These are phyloP conservation scores for Fraxinus albicans DNA, from an alignment of 305 asterid species.

Conservation along the genomic window DNA sequence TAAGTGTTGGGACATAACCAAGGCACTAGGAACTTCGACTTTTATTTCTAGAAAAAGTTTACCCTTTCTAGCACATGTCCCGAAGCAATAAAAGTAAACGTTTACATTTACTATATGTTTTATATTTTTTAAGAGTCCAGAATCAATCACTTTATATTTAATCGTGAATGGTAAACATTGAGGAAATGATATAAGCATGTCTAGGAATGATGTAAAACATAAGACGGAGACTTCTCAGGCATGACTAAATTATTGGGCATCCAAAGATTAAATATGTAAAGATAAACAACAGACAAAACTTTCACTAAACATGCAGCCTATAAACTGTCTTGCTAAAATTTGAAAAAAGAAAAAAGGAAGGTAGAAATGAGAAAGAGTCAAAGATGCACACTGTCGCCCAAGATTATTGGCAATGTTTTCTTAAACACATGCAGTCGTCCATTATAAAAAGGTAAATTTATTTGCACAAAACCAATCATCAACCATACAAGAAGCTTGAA, in stretches of 20 bases:
- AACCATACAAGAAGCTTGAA: neutral
- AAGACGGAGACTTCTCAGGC: neutral
- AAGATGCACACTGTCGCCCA: neutral
- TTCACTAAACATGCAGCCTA: neutral
- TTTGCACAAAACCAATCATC: neutral
- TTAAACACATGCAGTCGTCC: neutral
- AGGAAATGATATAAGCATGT: neutral
- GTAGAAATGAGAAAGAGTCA: neutral
- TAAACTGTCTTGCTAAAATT: neutral
- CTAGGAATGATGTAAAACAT: neutral
- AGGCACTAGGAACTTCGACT: neutral
- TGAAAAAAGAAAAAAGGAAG: neutral
- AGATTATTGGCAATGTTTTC: neutral
- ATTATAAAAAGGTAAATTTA: neutral
- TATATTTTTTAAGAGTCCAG: constrained; percentile 4
- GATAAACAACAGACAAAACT: neutral
- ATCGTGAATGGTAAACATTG: neutral
- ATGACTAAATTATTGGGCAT: neutral
- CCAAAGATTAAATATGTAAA: neutral
- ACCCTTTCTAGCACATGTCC: neutral
- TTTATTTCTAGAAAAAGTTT: neutral
- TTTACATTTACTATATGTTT: neutral
- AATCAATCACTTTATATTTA: neutral
- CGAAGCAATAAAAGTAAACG: too few relatives aligned
- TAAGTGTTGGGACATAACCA: too few relatives aligned